Evolutionary conservation across 345 rosid genomes (phyloP).

Genomic region (Rhodamnia argentea): DNA sequence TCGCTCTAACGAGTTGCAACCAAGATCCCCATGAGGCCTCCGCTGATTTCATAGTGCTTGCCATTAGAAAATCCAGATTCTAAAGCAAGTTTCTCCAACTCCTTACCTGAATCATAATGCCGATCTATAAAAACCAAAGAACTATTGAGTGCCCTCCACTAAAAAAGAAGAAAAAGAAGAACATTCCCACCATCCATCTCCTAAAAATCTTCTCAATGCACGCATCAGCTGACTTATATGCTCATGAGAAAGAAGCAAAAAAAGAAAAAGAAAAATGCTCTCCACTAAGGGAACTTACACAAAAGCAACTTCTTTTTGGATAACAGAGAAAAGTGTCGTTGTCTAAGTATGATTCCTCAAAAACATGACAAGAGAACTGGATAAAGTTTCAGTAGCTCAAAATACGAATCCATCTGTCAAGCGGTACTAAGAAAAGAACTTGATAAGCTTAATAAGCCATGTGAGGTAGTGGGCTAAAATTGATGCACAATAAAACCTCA

Average conservation of each 20-base stretch:
- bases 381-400: not conserved
- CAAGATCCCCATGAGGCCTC: conserved; percentile 81
- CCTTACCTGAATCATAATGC: conserved; percentile 35
- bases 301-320: not conserved
- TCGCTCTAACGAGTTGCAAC: conserved; percentile 36
- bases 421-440: not conserved
- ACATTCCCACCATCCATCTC: not conserved
- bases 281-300: not conserved
- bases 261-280: not conserved
- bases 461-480: not conserved
- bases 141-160: not conserved
- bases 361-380: not conserved
- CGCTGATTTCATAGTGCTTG: conserved; percentile 52
- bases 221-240: not conserved
- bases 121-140: not conserved
- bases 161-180: not conserved
- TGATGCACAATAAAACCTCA: not conserved
- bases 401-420: not conserved
- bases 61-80: conserved; percentile 70
- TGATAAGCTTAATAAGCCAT: not conserved
- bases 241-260: not conserved
- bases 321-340: not conserved
- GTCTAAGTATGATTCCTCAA: not conserved
- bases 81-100: conserved; percentile 67
- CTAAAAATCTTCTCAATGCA: not conserved